Evolutionary conservation across 345 rosid genomes (phyloP).

Genomic region (Aethionema arabicum): DNA sequence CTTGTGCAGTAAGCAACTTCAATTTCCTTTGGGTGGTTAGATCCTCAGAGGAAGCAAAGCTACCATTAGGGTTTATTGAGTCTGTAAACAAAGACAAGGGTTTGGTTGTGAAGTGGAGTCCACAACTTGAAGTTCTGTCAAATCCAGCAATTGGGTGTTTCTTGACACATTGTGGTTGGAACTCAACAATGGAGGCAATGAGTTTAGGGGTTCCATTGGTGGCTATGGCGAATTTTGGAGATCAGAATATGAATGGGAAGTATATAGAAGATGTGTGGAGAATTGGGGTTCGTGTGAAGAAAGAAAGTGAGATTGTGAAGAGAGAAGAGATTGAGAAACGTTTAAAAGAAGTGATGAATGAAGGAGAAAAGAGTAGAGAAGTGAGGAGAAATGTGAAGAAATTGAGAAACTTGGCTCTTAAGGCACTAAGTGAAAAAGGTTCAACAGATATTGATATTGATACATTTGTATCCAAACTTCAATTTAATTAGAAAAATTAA

Average conservation of each 20-base stretch:
- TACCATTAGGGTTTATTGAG: slow-evolving; percentile 28
- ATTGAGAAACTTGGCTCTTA: slow-evolving; percentile 41
- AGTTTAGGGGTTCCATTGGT: slow-evolving; percentile 7
- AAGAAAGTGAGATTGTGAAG: slow-evolving; percentile 21
- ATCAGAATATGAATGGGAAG: slow-evolving; percentile 16
- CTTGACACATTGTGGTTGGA: slow-evolving; percentile 44
- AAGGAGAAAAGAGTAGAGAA: slow-evolving; percentile 37
- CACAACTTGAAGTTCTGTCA: slow-evolving; percentile 39
- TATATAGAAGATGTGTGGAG: slow-evolving; percentile 35
- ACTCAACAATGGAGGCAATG: slow-evolving; percentile 24
- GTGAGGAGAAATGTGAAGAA: slow-evolving; percentile 35
- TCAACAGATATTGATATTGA: too few species aligned
- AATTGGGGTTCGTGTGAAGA: slow-evolving; percentile 33
- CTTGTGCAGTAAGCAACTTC: too few species aligned
- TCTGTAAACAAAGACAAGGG: slow-evolving; percentile 30
- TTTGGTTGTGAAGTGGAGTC: slow-evolving; percentile 39
- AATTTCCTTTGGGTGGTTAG: slow-evolving; percentile 50
- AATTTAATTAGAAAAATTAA: too few species aligned
- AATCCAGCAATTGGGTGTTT: slow-evolving; percentile 35
- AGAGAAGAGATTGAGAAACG: slow-evolving; percentile 44
- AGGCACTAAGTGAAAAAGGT: too few species aligned
- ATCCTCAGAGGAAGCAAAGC: slow-evolving; percentile 38
- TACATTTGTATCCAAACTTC: too few species aligned
- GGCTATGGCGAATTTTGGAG: background rate
- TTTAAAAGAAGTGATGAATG: slow-evolving; percentile 40